Evolutionary conservation across 169 alveolate genomes (phyloP), one percentile per base, ranked within the genome.

Genomic region (Babesia ovata): DNA sequence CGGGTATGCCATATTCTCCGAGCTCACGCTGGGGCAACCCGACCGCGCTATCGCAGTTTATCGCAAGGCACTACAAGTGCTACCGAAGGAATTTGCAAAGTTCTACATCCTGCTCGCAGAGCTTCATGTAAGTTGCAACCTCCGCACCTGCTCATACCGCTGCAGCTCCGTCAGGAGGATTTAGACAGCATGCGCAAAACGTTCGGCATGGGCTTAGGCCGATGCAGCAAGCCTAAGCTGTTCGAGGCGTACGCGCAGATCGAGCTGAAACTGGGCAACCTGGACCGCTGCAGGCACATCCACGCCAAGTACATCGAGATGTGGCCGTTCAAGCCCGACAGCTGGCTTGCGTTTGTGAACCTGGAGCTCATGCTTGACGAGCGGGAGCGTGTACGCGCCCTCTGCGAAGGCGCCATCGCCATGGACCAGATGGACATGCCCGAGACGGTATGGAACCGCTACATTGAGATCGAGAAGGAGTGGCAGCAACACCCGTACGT

Each of bases 1-100:
- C 49, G 91, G 91, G 84, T 97, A 96, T 91, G 98, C 99, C 49
- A 76, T 96, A 48, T 96, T 94, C 90, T 98, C 95, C 76, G 99
- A 97, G 91, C 70, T 92, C 29, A 83, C 83, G 66, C 95, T 96
- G 48, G 63, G 84, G 24, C 91, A 93, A 74, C 59, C 83, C 36
- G 94, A 92, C 58, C 90, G 94, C 48, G 95, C 98, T 21, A 85
- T 94, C 36, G 86, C 92, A 50, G 95, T 97, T 6, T 97, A 95
- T 87, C 88, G 87, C 72, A 95, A 94, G 75, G 87, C 94, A 22
- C 86, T 95, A 12, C 87, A 92, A 65, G 70, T 95, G 46, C 81
- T 95, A 44, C 97, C 98, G n/a, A 98, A 92, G 84, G 88, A 95
- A 61, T 97, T 96, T 79, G 91, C 98, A 36, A 96, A 97, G 85